Evolutionary conservation across 495 filamentous ascomycete genomes (phyloP), one percentile per base, ranked within the genome.

Genomic region (Penicillium canariense): DNA sequence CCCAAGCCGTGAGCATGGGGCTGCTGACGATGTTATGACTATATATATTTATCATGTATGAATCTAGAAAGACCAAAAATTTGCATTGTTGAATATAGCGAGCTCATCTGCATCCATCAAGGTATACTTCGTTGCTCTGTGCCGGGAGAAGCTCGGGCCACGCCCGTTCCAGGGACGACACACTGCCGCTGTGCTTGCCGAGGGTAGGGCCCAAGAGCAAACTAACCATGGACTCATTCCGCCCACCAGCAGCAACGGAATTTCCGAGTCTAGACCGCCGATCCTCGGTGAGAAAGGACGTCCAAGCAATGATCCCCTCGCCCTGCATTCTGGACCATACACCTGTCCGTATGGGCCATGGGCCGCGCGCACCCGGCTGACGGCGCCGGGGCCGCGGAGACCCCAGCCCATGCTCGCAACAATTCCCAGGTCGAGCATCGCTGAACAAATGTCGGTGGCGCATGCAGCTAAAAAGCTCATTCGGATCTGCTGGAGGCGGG

Each of bases 1-100:
- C 31, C 22, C n/a, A 27, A 5, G 36, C 54, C 8, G 25, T 27
- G 40, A 36, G 39, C 23, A 20, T 50, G 31, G 30, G 48, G 23
- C 32, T 48, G 54, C 58, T 63, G 63, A 66, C 56, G 63, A 66
- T 63, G 48, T 66, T 58, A 66, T 60, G 60, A 66, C 60, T 58
- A 48, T 55, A 48, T 48, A 60, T 60, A 51, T 48, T 57, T 60
- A 51, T 47, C 48, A 56, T 58, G 61, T 58, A 58, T 52, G 56
- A 57, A 52, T 46, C 25, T 54, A 55, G 54, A 58, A 54, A 54
- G 43, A 46, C 47, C 40, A 42, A 18, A 23, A 39, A 38, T 27
- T 32, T 22, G 20, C 25, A 30, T 28, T 5, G 8, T 44, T 18
- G 23, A n/a, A 14, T 44, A 27, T 17, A 4, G 2, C 2, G 18